phyloP scores from a whole-genome alignment of 306 rosid species.

The Glycyrrhiza uralensis region DNA sequence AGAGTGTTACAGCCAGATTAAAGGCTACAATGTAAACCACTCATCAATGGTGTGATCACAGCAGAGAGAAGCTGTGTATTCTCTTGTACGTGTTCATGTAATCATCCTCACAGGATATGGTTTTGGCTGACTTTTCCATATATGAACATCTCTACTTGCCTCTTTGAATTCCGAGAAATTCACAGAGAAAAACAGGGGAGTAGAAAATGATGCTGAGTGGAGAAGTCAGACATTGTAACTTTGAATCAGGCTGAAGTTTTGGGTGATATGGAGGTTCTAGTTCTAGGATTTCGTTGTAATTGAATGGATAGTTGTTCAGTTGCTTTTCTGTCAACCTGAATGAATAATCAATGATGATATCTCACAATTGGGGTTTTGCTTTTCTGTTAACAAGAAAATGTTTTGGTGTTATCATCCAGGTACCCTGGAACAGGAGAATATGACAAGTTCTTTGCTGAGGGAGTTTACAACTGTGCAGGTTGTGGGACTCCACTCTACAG shows the following conservation, averaged over 20 bases:
- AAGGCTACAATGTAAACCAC: background rate
- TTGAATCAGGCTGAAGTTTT: background rate
- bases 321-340: background rate
- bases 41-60: background rate
- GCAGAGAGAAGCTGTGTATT: background rate
- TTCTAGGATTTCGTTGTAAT: background rate
- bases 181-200: background rate
- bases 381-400: background rate
- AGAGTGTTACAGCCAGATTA: background rate
- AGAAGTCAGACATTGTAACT: background rate
- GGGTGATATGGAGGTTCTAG: background rate
- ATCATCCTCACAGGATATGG: background rate
- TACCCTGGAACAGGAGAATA: slow-evolving; percentile 71
- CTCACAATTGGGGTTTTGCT: background rate
- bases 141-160: background rate
- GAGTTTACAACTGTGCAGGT: slow-evolving; percentile 73
- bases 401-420: slow-evolving; percentile 39
- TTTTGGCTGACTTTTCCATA: background rate
- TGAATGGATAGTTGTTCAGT: background rate
- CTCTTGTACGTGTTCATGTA: background rate
- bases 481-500: slow-evolving; percentile 36
- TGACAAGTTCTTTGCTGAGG: slow-evolving; percentile 67
- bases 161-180: background rate
- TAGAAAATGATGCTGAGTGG: background rate
- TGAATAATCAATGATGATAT: background rate